Percentiles rank a stretch among this genome's conserved stretches.
phyloP scores from a whole-genome alignment of 1,284 basidiomycete species.

The Cryptococcus sp. region DNA sequence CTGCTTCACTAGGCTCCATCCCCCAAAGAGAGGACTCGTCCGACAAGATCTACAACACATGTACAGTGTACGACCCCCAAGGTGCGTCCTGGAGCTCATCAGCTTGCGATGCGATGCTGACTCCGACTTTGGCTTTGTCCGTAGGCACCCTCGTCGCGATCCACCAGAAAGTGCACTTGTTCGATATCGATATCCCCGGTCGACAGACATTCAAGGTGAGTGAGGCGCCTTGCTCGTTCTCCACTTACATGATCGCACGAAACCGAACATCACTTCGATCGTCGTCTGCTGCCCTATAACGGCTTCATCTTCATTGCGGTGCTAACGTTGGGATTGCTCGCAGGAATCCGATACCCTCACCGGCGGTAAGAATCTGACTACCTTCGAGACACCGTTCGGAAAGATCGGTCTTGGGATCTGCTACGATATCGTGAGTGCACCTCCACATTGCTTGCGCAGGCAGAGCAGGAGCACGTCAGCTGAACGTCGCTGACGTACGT shows the following conservation, averaged over 20 bases:
- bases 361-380: conserved; percentile 73
- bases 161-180: conserved; percentile 94
- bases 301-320: no score
- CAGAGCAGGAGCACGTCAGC: no score
- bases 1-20: conserved; percentile 67
- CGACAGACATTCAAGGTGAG: conserved; percentile 91
- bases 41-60: conserved; percentile 84
- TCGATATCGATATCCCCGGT: conserved; percentile 97
- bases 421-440: conserved; percentile 55
- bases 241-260: no score
- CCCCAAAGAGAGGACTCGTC: conserved; percentile 72
- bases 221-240: no score
- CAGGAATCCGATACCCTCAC: conserved; percentile 93
- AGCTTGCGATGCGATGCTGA: background rate
- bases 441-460: background rate
- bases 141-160: conserved; percentile 79
- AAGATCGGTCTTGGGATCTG: conserved; percentile 55
- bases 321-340: conserved; percentile 8
- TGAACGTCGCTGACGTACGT: no score
- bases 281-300: no score
- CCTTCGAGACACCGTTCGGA: conserved; percentile 75
- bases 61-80: conserved; percentile 83
- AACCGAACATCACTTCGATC: no score
- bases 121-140: no score
- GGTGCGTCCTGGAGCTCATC: conserved; percentile 57